A percentile compares a stretch with the other conserved stretches of the same genome.
Evolutionary conservation across 257 asterid genomes (phyloP).

Genomic region (Voacanga thouarsii): DNA sequence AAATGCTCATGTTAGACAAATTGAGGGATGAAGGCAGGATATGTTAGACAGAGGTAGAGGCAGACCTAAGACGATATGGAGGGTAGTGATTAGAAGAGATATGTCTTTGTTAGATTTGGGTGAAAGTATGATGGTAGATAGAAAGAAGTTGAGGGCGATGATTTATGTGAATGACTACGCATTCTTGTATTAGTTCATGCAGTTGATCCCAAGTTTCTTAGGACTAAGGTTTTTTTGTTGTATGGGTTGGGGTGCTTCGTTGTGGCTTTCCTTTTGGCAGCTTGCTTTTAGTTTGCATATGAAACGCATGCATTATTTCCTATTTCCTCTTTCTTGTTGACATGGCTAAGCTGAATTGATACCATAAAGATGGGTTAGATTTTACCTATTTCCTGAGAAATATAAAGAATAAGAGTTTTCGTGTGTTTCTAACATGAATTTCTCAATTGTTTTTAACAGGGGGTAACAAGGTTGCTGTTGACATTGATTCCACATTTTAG

Average conservation of each 20-base stretch:
- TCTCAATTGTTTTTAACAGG: slow-evolving; percentile 46
- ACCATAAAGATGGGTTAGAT: not conserved
- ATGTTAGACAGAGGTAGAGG: too few species aligned
- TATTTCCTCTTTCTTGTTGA: not conserved
- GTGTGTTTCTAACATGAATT: slow-evolving; percentile 11
- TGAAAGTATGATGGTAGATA: too few species aligned
- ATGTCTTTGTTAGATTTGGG: too few species aligned
- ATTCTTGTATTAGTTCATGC: too few species aligned
- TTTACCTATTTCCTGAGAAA: not conserved
- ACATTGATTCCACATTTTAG: slow-evolving; percentile 89
- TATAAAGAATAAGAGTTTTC: not conserved
- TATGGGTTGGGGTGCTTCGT: not conserved
- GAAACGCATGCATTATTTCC: not conserved
- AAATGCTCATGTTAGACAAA: too few species aligned
- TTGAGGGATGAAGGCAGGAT: too few species aligned
- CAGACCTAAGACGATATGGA: too few species aligned
- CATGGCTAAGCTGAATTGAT: not conserved
- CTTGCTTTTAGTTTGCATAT: not conserved
- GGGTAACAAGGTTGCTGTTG: slow-evolving; percentile 70
- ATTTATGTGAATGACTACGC: too few species aligned
- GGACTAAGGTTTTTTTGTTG: too few species aligned
- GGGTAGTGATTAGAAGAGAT: too few species aligned
- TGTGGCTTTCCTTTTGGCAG: not conserved
- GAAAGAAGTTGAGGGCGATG: too few species aligned
- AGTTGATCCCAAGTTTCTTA: too few species aligned